These are phyloP conservation scores for Eragrostis curvula DNA, from an alignment of 176 grass and related monocot genomes.

Conservation along the genomic window DNA sequence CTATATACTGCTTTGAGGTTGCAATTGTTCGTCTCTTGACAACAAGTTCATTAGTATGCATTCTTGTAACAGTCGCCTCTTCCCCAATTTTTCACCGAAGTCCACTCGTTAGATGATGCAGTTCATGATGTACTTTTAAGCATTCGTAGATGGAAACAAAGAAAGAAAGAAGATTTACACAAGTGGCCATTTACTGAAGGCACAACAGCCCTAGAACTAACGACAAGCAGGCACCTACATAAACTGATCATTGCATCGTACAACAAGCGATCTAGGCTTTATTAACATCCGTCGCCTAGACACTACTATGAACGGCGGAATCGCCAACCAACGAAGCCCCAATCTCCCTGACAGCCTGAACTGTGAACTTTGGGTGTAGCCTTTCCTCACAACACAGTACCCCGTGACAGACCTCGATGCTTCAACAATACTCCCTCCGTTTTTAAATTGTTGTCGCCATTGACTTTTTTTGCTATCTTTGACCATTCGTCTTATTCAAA, in stretches of 20 bases:
- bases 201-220: neutral
- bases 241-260: slow-evolving; percentile 7
- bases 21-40: neutral
- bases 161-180: neutral
- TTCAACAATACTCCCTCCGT: slow-evolving; percentile 17
- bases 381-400: neutral
- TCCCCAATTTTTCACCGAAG: neutral
- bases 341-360: neutral
- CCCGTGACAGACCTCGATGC: neutral
- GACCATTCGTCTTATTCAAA: too few species aligned
- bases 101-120: too few species aligned
- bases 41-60: neutral
- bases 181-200: neutral
- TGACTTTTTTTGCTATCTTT: too few species aligned
- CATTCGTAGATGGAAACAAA: neutral
- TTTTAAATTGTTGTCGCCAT: too few species aligned
- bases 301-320: neutral
- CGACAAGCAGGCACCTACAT: neutral
- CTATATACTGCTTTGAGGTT: neutral
- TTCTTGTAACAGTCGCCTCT: neutral
- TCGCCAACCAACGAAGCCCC: neutral
- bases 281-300: neutral
- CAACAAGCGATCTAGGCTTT: neutral
- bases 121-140: neutral
- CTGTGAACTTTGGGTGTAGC: neutral